Base-by-base conservation (phyloP, 345 rosid species). In the Euphorbia lathyris region DNA sequence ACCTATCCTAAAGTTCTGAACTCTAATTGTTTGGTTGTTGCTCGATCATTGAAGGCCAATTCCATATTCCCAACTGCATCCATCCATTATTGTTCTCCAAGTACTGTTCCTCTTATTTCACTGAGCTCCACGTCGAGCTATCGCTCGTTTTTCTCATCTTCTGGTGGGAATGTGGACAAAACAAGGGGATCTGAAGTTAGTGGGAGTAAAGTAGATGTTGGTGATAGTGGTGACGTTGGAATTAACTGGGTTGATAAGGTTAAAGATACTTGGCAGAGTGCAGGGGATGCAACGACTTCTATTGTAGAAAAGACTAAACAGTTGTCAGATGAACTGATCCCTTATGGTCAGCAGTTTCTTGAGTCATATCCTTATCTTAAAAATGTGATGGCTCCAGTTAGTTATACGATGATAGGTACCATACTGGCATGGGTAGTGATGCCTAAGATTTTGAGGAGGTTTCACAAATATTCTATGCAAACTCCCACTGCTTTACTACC, bases 401-500 rank as follows among this genome's bases (percentile, higher is more conserved):
- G 84, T 60, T 79, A 64, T 66, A 88, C 92, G 57, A 76, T 86
- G 82, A 72, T 76, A 23, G 88, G 76, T 72, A 85, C 92, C 29
- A 20, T 87, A 11, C 76, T 94, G 82, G 96, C 95, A 45, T 94
- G 98, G 98, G 43, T 88, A 25, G 90, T 94, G 45, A 78, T 94
- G 97, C 98, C 98, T 63, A 83, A 74, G 69, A 23, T 94, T 78
- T 73, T 94, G 63, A 88, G 92, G 84, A 84, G 84, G 73, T 80
- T 88, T 80, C 95, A 94, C 67, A 83, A 76, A 47, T 94, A 90
- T 53, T 77, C 88, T 2, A 63, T 58, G 60, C 85, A 74, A 74
- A 85, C 86, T 34, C 85, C 87, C 1, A 83, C 81, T 71, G 78
- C 85, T 73, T 71, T 88, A 76, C 84, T 85, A 13, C 77, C 88